A percentile compares a stretch with the other conserved stretches of the same genome.
These are phyloP conservation scores for Aspergillus chevalieri DNA, from an alignment of 2,329 filamentous ascomycete species.

Conservation along the genomic window DNA sequence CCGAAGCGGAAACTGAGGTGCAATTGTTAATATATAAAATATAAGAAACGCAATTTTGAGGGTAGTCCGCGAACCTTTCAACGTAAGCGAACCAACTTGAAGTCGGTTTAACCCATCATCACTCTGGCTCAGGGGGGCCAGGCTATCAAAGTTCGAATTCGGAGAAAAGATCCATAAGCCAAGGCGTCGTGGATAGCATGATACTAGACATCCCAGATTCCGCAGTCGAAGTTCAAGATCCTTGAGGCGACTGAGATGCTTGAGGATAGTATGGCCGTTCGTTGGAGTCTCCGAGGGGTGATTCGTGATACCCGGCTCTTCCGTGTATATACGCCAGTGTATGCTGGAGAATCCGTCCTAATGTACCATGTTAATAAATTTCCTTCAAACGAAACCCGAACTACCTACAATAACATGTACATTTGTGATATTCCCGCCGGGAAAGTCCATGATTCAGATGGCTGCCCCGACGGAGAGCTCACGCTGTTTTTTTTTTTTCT, in stretches of 20 bases:
- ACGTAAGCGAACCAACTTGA: slow-evolving; percentile 22
- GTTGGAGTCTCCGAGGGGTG: slow-evolving; percentile 25
- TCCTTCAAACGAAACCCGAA: neutral
- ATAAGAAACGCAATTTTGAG: neutral
- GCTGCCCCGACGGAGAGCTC: slow-evolving; percentile 19
- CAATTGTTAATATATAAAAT: slow-evolving; percentile 1
- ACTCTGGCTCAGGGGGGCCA: slow-evolving; percentile 19
- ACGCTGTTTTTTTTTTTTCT: slow-evolving; percentile 13
- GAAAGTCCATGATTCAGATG: slow-evolving; percentile 38
- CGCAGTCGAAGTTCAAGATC: slow-evolving; percentile 32
- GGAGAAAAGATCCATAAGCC: slow-evolving; percentile 38
- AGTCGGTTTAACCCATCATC: slow-evolving; percentile 24
- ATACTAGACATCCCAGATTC: slow-evolving; percentile 32
- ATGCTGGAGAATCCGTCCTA: slow-evolving; percentile 40
- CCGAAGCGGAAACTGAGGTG: slow-evolving; percentile 28
- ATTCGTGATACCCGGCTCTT: slow-evolving; percentile 27
- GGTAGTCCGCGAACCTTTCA: slow-evolving; percentile 25
- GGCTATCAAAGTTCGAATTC: slow-evolving; percentile 31
- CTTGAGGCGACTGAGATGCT: slow-evolving; percentile 35
- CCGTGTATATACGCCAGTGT: slow-evolving; percentile 39
- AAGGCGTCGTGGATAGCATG: slow-evolving; percentile 31
- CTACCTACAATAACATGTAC: slow-evolving; percentile 36
- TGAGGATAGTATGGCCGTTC: slow-evolving; percentile 33
- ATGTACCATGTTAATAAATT: neutral
- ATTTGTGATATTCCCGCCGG: slow-evolving; percentile 37